Evolutionary conservation across 2,329 filamentous ascomycete species (phyloP).

Genomic region (Venturiaceae sp.): DNA sequence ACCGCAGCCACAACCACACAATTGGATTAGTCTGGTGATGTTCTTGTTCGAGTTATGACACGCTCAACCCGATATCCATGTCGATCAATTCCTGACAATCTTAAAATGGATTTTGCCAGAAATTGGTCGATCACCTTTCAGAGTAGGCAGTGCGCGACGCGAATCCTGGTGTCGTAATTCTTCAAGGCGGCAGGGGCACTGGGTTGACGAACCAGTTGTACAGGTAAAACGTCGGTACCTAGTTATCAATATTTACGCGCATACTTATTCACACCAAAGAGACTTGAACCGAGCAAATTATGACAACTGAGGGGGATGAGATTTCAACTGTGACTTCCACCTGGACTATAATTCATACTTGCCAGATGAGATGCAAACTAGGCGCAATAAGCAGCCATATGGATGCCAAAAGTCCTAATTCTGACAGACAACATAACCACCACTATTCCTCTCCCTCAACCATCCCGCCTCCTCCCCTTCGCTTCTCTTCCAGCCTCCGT

Average conservation of each 20-base stretch:
- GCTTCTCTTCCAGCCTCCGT: conserved; percentile 4
- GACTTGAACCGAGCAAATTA: neutral
- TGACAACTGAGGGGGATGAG: neutral
- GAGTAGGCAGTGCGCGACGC: too few relatives aligned
- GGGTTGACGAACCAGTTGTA: too few relatives aligned
- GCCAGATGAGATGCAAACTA: neutral
- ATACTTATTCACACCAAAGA: neutral
- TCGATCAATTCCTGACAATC: too few relatives aligned
- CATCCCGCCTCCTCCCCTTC: conserved; percentile 5
- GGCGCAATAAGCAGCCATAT: neutral
- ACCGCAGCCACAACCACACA: neutral
- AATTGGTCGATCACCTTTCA: too few relatives aligned
- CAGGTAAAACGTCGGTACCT: too few relatives aligned
- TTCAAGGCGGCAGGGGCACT: too few relatives aligned
- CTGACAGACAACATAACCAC: conserved; percentile 5
- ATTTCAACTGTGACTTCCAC: neutral
- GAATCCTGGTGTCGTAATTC: too few relatives aligned
- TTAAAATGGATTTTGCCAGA: too few relatives aligned
- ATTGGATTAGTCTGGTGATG: too few relatives aligned
- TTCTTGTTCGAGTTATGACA: too few relatives aligned
- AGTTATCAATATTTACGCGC: too few relatives aligned
- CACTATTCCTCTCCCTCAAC: conserved; percentile 7
- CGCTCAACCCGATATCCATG: too few relatives aligned
- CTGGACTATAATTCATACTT: neutral
- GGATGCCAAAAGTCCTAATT: neutral